Base-by-base conservation (phyloP, 805 yeast species). In the Lipomyces yamanashiensis region DNA sequence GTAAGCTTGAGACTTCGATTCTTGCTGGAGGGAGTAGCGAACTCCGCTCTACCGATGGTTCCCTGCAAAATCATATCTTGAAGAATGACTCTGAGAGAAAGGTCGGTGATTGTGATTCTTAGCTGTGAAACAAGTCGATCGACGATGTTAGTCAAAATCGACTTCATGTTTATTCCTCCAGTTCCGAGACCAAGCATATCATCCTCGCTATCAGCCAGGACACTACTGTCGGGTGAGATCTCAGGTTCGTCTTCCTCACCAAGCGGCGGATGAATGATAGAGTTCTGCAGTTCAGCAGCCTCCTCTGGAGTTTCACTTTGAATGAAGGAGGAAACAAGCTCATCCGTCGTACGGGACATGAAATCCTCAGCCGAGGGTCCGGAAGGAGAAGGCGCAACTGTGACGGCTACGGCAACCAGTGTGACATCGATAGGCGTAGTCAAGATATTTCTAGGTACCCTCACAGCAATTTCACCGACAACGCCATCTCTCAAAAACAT, bases 291-390 rank as follows among this genome's bases (percentile, higher is more conserved):
- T 40, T 50, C 61, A 4, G 39, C 51, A n/a, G 61, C 45, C 33
- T 50, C 64, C 41, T 62, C 66, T 2, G 50, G 23, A 10, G 69
- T 73, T 82, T 78, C 23, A 84, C 78, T 52, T 87, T 84, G 66
- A 81, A 62, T 50, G 48, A 64, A 61, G 3, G 63, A 68, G 8
- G 64, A 83, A 2, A 95, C 91, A 60, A 91, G 78, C 69, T 88
- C 90, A 23, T 87, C 86, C 0, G 93, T 87, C 62, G 95, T 88
- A 70, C 86, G 88, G 0, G 89, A 86, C 61, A 89, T 74, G 61
- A 86, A 84, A 61, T 84, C 84, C 62, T 58, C 68, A 36, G 54
- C 56, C 21, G 62, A 50, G 8, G 59, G 75, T 62, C 51, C 75
- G 23, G 65, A 54, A 39, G 69, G 58, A 5, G 74, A 65, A 9